A percentile compares a stretch with the other conserved stretches of the same genome.
Conservation (phyloP, 805 yeast genomes). For the Saccharomycopsis synnaedendra region DNA sequence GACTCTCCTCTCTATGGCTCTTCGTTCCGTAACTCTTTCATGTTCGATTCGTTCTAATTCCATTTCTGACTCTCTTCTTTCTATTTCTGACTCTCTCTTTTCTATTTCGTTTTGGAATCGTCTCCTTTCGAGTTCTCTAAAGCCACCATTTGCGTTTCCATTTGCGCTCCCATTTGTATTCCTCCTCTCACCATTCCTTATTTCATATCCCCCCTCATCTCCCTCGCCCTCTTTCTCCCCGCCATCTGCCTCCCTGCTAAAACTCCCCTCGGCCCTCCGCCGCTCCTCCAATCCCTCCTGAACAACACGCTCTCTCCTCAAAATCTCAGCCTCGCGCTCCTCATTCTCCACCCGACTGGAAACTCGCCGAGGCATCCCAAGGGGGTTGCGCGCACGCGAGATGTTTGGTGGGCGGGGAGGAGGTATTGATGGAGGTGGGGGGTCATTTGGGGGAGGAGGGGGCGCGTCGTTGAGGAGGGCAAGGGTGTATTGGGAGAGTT, state of each 20-base stretch:
- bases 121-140: too few species aligned
- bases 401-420: too few species aligned
- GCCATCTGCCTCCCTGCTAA: not conserved
- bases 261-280: not conserved
- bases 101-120: too few species aligned
- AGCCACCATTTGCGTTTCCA: not conserved
- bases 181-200: too few species aligned
- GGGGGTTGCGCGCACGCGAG: too few species aligned
- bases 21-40: not conserved
- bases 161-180: not conserved
- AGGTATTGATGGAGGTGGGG: too few species aligned
- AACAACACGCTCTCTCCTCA: not conserved
- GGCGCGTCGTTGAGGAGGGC: constrained; percentile 11
- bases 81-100: too few species aligned
- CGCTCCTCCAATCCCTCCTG: not conserved
- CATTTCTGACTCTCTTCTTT: too few species aligned
- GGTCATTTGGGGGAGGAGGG: not conserved
- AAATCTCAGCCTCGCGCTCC: not conserved
- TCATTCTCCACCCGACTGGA: not conserved
- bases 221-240: not conserved
- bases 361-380: too few species aligned
- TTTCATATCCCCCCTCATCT: not conserved
- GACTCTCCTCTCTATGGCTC: not conserved
- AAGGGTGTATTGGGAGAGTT: constrained; percentile 13
- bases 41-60: too few species aligned